Percentiles rank a stretch among this genome's conserved stretches.
phyloP scores from a whole-genome alignment of 1,284 basidiomycete species.

The Heliocybe sulcata region DNA sequence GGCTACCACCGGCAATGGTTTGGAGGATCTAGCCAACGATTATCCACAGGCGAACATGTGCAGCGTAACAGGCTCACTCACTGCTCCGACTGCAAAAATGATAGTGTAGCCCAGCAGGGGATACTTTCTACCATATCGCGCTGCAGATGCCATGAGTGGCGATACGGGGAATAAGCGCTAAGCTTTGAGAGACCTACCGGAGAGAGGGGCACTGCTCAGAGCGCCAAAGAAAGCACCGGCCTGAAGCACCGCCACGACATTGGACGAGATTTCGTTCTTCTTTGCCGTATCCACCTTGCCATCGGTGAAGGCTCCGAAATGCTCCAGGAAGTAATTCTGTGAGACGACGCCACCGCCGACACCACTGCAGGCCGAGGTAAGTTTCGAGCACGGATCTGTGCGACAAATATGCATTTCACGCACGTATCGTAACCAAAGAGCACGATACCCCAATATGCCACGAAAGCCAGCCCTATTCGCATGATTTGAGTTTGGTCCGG shows the following conservation, averaged over 20 bases:
- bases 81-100: slow-evolving; percentile 64
- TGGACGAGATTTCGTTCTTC: slow-evolving; percentile 44
- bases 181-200: slow-evolving; percentile 35
- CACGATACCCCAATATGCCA: slow-evolving; percentile 74
- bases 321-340: slow-evolving; percentile 49
- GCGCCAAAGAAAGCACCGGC: slow-evolving; percentile 81
- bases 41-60: neutral
- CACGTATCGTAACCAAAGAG: slow-evolving; percentile 75
- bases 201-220: slow-evolving; percentile 54
- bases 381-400: slow-evolving; percentile 3
- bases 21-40: slow-evolving; percentile 34
- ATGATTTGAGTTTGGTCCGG: slow-evolving; percentile 3
- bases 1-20: slow-evolving; percentile 50
- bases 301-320: slow-evolving; percentile 48
- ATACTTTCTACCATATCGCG: slow-evolving; percentile 44
- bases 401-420: slow-evolving; percentile 38
- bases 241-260: slow-evolving; percentile 73
- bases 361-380: slow-evolving; percentile 23
- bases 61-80: slow-evolving; percentile 22
- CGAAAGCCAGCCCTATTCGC: slow-evolving; percentile 53
- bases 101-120: slow-evolving; percentile 51
- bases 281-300: slow-evolving; percentile 27
- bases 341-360: slow-evolving; percentile 63
- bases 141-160: slow-evolving; percentile 21
- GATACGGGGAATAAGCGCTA: neutral